Evolutionary conservation across 2,329 filamentous ascomycete genomes (phyloP).

Genomic region (Trichoderma sp.): DNA sequence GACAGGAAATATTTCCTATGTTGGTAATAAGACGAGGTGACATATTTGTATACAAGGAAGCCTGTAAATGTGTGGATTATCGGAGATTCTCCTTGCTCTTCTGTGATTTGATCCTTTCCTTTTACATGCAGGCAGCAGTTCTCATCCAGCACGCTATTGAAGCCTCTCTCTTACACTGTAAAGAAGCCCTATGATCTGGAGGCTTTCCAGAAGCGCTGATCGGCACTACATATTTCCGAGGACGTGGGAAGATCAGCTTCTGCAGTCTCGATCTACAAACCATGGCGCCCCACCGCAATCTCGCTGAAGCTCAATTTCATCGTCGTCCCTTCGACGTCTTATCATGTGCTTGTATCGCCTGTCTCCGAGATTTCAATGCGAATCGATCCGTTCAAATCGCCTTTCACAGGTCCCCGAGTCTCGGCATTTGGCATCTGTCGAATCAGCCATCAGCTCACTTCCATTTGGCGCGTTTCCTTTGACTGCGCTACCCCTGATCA

Average conservation of each 20-base stretch:
- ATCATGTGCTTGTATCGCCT: not conserved
- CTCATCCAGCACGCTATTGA: not conserved
- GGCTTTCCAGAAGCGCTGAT: not conserved
- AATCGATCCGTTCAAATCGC: not conserved
- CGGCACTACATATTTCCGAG: slow-evolving; percentile 15
- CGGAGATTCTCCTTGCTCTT: not conserved
- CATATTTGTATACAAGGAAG: not conserved
- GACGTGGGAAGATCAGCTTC: slow-evolving; percentile 5
- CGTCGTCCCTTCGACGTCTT: not conserved
- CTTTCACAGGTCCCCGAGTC: not conserved
- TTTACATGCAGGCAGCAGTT: not conserved
- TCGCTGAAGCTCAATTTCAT: not conserved
- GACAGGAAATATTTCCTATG: not conserved
- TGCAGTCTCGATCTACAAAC: not conserved
- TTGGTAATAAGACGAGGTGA: not conserved
- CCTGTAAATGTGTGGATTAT: not conserved
- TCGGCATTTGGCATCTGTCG: not conserved
- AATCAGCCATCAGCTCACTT: not conserved
- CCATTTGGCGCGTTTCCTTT: not conserved
- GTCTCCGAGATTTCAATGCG: not conserved
- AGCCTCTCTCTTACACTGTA: not conserved
- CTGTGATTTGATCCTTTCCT: not conserved
- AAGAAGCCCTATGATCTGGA: not conserved
- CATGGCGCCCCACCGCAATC: slow-evolving; percentile 14
- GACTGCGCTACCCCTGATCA: slow-evolving; percentile 1